These are phyloP conservation scores for Sporothrix inflata DNA, from an alignment of 2,329 filamentous ascomycete genomes.

Conservation along the genomic window DNA sequence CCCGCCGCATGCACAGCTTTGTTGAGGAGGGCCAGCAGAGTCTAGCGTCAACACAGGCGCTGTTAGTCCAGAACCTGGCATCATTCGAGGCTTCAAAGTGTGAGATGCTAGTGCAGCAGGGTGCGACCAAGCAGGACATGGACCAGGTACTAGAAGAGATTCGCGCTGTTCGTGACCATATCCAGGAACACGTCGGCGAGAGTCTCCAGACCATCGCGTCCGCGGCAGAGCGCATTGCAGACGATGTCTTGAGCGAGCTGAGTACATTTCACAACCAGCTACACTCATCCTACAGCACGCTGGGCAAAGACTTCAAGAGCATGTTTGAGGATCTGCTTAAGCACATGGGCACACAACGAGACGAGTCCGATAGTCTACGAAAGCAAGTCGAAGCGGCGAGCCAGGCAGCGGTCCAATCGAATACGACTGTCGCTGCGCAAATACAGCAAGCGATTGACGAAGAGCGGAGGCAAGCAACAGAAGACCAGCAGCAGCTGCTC, in stretches of 20 bases:
- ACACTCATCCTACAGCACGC: slow-evolving; percentile 25
- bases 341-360: slow-evolving; percentile 74
- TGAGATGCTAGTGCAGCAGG: slow-evolving; percentile 67
- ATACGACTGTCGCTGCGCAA: slow-evolving; percentile 65
- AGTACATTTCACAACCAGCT: slow-evolving; percentile 72
- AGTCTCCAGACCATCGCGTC: slow-evolving; percentile 81
- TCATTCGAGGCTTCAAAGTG: slow-evolving; percentile 61
- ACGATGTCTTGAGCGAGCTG: slow-evolving; percentile 85
- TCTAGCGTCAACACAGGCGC: slow-evolving; percentile 68
- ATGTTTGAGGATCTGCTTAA: slow-evolving; percentile 81
- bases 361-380: slow-evolving; percentile 73
- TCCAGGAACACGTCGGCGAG: slow-evolving; percentile 83
- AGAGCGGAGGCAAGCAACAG: slow-evolving; percentile 71
- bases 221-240: slow-evolving; percentile 85
- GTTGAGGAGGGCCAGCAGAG: slow-evolving; percentile 74
- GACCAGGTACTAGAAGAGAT: slow-evolving; percentile 91
- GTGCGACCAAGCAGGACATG: slow-evolving; percentile 78
- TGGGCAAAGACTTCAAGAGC: slow-evolving; percentile 36
- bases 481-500: slow-evolving; percentile 75
- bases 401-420: slow-evolving; percentile 68
- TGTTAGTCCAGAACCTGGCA: slow-evolving; percentile 70
- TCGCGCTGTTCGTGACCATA: slow-evolving; percentile 82
- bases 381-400: slow-evolving; percentile 73
- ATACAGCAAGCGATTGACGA: slow-evolving; percentile 73
- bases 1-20: slow-evolving; percentile 74